Evolutionary conservation across 1,139 yeast species (phyloP).

Genomic region (Kurtzmaniella natalensis): DNA sequence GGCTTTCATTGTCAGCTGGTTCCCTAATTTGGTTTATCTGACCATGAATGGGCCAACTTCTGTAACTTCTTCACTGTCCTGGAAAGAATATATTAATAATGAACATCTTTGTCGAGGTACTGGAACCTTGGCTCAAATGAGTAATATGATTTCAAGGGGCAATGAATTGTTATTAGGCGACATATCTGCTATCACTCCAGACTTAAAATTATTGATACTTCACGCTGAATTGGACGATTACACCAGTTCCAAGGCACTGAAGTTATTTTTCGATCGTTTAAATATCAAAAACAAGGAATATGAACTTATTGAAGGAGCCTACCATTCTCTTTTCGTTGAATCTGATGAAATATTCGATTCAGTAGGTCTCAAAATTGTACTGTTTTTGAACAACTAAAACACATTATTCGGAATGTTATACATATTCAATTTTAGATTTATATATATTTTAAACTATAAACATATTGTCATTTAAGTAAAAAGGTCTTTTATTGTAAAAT

Average conservation of each 20-base stretch:
- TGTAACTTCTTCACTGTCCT: constrained; percentile 16
- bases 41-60: constrained; percentile 8
- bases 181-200: constrained; percentile 9
- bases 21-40: constrained; percentile 5
- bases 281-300: constrained; percentile 13
- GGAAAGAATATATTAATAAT: constrained; percentile 16
- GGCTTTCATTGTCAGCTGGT: constrained; percentile 8
- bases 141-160: constrained; percentile 17
- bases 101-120: constrained; percentile 16
- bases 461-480: background rate
- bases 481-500: constrained; percentile 5
- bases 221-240: constrained; percentile 17
- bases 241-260: constrained; percentile 14
- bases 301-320: constrained; percentile 12
- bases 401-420: background rate
- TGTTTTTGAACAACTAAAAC: background rate
- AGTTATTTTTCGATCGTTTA: constrained; percentile 13
- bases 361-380: constrained; percentile 11
- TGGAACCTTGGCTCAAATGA: constrained; percentile 17
- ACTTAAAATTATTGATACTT: constrained; percentile 13
- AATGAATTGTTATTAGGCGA: constrained; percentile 9
- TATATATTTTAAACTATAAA: background rate
- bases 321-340: constrained; percentile 20
- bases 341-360: constrained; percentile 15
- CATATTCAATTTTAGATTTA: background rate